These are phyloP conservation scores for Sapria himalayana DNA, from an alignment of 345 rosid species.

Conservation along the genomic window DNA sequence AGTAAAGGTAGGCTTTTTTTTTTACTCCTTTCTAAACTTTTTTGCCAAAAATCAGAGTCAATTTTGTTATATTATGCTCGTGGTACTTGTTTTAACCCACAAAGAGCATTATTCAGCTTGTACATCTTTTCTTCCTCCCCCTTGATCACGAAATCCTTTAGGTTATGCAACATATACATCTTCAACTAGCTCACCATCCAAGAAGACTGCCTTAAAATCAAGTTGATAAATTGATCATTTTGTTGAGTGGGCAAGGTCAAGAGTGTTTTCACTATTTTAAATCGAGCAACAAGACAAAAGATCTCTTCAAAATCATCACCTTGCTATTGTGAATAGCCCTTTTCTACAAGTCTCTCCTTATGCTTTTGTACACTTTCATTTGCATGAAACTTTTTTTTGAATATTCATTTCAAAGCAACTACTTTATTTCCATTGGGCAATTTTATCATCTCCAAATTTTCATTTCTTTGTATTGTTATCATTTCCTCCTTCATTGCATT, in stretches of 20 bases:
- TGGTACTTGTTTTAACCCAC: too few relatives aligned
- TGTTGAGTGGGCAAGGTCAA: not conserved
- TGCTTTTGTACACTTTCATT: not conserved
- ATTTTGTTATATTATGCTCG: not conserved
- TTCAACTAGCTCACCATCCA: conserved; percentile 2
- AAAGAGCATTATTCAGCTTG: too few relatives aligned
- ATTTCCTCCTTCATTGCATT: conserved; percentile 4
- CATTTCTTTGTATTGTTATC: not conserved
- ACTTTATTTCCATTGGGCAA: not conserved
- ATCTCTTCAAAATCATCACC: not conserved
- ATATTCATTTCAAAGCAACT: not conserved
- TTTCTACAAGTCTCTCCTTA: not conserved
- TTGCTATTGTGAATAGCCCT: not conserved
- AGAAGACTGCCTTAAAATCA: conserved; percentile 4
- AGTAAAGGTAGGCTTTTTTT: too few relatives aligned
- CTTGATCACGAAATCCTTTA: not conserved
- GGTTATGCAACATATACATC: not conserved
- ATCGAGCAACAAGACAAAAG: not conserved
- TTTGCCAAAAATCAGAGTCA: not conserved
- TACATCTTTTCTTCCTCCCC: not conserved
- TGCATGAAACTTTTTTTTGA: not conserved
- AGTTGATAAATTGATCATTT: not conserved
- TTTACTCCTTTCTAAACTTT: not conserved
- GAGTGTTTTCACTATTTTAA: conserved; percentile 1
- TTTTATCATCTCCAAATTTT: not conserved